phyloP scores from a whole-genome alignment of 2,329 filamentous ascomycete genomes.

The Stagonosporopsis cucurbitacearum region DNA sequence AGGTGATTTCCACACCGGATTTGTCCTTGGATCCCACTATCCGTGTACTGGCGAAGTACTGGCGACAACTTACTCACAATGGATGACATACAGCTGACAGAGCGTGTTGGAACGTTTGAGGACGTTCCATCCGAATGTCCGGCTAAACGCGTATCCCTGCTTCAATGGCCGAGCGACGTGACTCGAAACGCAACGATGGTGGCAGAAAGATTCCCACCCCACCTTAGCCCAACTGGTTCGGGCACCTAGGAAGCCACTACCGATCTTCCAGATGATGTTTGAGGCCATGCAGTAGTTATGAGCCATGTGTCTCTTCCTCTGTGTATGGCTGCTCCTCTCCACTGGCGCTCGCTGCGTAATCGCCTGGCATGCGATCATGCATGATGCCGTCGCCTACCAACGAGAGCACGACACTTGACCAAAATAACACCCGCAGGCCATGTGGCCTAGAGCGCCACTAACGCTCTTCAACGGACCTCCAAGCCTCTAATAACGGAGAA shows the following conservation, averaged over 20 bases:
- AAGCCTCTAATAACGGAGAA: constrained; percentile 2
- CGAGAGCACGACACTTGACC: neutral
- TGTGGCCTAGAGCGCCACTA: constrained; percentile 12
- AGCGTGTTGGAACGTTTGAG: constrained; percentile 3
- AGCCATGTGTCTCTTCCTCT: neutral
- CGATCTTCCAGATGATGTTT: neutral
- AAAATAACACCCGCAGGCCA: constrained; percentile 2
- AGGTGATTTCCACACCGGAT: neutral
- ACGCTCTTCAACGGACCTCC: neutral
- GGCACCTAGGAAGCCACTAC: neutral
- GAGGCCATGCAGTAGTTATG: neutral
- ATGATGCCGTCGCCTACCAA: neutral
- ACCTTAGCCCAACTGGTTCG: neutral
- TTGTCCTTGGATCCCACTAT: neutral
- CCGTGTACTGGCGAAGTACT: neutral
- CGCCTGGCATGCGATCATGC: neutral
- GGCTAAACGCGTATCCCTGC: constrained; percentile 13
- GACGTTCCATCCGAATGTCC: neutral
- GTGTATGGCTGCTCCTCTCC: neutral
- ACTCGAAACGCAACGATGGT: constrained; percentile 2
- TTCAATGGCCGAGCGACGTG: neutral
- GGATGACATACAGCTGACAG: constrained; percentile 9
- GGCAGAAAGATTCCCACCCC: neutral
- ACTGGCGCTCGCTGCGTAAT: neutral
- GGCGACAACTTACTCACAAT: constrained; percentile 1